Evolutionary conservation across 352 stramenopile species (phyloP), one percentile per base, ranked within the genome.

Genomic region (Elongisporangium senticosum): DNA sequence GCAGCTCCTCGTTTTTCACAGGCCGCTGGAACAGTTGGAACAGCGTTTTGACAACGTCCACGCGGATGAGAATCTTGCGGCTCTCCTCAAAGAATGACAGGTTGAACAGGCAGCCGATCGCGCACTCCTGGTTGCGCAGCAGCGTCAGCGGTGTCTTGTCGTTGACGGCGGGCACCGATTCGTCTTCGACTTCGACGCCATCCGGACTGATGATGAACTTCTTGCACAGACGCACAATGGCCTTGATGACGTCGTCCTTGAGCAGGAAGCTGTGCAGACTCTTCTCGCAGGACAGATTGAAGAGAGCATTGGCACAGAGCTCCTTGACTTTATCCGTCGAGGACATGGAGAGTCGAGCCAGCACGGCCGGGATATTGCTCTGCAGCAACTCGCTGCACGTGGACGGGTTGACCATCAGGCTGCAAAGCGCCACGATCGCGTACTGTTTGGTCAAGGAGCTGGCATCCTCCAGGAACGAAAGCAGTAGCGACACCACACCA

Each of bases 211-310:
- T 64, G 8, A 55, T 13, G 43, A 87, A 77, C 22, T 67, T 69
- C 53, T 75, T 86, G 51, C 80, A 90, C 0, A 93, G 72, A 6
- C 74, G 65, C 37, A 87, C 69, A n/a, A 93, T 85, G 0, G 79
- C 67, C 19, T 78, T 75, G 51, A 92, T 86, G 14, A 87, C 81
- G 7, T 87, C 75, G 56, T 90, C 80, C 26, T 89, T 83, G 37
- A 94, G 60, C 37, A 92, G 37, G 49, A 84, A 87, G 3, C 52
- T 69, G 49, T 89, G 76, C 7, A 90, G 62, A n/a, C 67, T 77
- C 61, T 79, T 82, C 26, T 90, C 79, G 43, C 81, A 89, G 7
- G 83, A 93, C n/a, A 92, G 61, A 33, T 93, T 94, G 59, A 89
- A 90, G 1, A 93, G 67, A 19, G 79, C 79, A n/a, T 83, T 87